A percentile compares a stretch with the other conserved stretches of the same genome.
phyloP scores from a whole-genome alignment of 139 green algal species.

The Coccomyxa sp. region DNA sequence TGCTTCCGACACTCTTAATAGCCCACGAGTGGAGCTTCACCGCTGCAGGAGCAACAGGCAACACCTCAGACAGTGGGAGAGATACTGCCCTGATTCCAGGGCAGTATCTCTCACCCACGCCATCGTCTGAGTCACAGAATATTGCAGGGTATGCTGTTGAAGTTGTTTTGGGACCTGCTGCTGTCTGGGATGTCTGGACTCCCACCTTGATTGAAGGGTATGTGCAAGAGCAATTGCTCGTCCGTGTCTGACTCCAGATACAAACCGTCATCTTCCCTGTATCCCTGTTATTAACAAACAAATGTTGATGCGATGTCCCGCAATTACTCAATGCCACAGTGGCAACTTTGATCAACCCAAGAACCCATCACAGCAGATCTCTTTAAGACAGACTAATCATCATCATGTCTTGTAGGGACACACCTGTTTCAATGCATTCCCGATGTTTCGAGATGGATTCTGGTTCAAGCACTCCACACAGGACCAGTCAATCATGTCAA shows the following conservation, averaged over 20 bases:
- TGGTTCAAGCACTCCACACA: slow-evolving; percentile 78
- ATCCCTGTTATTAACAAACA: slow-evolving; percentile 40
- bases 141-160: too few species aligned
- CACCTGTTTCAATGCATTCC: slow-evolving; percentile 65
- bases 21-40: slow-evolving; percentile 65
- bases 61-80: background rate
- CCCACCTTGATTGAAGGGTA: slow-evolving; percentile 61
- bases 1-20: slow-evolving; percentile 48
- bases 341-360: background rate
- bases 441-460: slow-evolving; percentile 39
- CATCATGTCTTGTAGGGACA: background rate
- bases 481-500: slow-evolving; percentile 70
- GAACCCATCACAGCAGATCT: background rate
- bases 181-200: background rate
- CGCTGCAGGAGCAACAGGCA: slow-evolving; percentile 19
- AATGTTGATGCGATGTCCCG: background rate
- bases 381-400: background rate
- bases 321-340: background rate
- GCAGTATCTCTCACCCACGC: too few species aligned
- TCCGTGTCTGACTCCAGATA: slow-evolving; percentile 77
- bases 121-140: too few species aligned
- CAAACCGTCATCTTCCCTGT: slow-evolving; percentile 69
- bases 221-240: slow-evolving; percentile 85
- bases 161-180: too few species aligned
- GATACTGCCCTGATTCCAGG: background rate